Evolutionary conservation across 441 rosid species (phyloP).

Genomic region (Metrosideros polymorpha): DNA sequence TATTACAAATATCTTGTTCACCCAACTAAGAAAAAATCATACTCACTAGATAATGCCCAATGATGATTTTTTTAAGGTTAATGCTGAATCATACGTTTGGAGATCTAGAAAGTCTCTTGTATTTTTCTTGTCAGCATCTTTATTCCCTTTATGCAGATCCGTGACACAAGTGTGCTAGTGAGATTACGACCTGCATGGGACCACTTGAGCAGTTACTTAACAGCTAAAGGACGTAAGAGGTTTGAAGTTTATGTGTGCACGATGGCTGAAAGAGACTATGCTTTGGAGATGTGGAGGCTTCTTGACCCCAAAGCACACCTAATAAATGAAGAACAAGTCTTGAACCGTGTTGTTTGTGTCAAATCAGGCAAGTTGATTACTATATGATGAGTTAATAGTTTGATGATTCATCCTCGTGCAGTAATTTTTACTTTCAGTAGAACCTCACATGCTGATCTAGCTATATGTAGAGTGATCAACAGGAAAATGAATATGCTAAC

Average conservation of each 20-base stretch:
- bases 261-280: slow-evolving; percentile 96
- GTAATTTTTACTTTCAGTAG: neutral
- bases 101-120: neutral
- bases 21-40: neutral
- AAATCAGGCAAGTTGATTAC: slow-evolving; percentile 43
- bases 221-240: slow-evolving; percentile 79
- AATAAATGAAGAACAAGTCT: slow-evolving; percentile 60
- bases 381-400: neutral
- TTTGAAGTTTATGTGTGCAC: slow-evolving; percentile 97
- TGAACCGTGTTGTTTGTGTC: slow-evolving; percentile 80
- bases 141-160: slow-evolving; percentile 39
- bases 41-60: neutral
- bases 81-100: neutral
- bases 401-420: neutral
- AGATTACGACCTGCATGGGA: slow-evolving; percentile 97
- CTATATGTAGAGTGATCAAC: neutral
- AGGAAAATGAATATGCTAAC: neutral
- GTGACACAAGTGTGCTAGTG: slow-evolving; percentile 95
- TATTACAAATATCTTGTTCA: neutral
- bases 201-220: slow-evolving; percentile 75
- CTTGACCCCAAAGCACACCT: slow-evolving; percentile 84
- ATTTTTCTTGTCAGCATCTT: neutral
- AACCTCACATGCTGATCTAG: neutral
- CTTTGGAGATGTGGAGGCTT: slow-evolving; percentile 96
- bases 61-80: neutral